Evolutionary conservation across 106 monocot genomes (phyloP).

Genomic region (Dendrobium huoshanense): DNA sequence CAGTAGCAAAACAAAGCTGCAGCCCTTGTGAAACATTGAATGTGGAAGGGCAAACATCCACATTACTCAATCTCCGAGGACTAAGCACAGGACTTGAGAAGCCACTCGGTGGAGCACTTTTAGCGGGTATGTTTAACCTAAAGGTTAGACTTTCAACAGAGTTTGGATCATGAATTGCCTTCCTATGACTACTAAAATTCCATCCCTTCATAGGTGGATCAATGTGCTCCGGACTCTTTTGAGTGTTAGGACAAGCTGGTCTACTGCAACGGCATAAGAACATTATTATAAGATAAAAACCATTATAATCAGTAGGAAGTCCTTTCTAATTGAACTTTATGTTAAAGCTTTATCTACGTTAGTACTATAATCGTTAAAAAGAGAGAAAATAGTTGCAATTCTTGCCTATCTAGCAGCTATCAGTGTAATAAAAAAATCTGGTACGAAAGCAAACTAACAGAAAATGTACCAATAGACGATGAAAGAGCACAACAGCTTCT

Average conservation of each 20-base stretch:
- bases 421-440: not conserved
- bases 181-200: constrained; percentile 26
- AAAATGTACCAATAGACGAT: not conserved
- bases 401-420: not conserved
- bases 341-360: not conserved
- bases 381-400: not conserved
- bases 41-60: constrained; percentile 30
- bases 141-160: constrained; percentile 36
- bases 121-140: constrained; percentile 66
- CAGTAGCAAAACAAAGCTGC: constrained; percentile 35
- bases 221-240: constrained; percentile 33
- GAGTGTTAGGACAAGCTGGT: constrained; percentile 14
- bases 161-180: constrained; percentile 29
- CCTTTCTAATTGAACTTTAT: not conserved
- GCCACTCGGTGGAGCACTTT: constrained; percentile 85
- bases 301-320: not conserved
- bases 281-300: not conserved
- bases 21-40: constrained; percentile 26
- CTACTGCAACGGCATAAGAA: constrained; percentile 29
- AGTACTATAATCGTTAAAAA: not conserved
- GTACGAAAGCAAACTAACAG: not conserved
- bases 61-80: constrained; percentile 55
- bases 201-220: constrained; percentile 20
- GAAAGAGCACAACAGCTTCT: not conserved
- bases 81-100: constrained; percentile 71